Conservation (phyloP, 2,329 filamentous ascomycete species). For the Claviceps sp. region DNA sequence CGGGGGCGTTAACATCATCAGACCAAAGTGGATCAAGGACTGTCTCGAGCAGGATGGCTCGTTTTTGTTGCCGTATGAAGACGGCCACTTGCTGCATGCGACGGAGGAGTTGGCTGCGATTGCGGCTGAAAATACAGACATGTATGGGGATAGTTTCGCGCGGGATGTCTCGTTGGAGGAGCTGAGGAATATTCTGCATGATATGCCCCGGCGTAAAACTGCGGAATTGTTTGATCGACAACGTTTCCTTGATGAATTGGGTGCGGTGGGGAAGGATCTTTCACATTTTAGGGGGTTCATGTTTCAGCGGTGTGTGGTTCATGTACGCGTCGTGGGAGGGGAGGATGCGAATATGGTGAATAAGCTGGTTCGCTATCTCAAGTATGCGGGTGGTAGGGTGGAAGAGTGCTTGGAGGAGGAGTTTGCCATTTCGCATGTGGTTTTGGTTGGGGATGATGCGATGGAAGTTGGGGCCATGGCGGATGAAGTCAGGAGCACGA, state of each 20-base stretch:
- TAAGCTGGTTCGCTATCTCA: slow-evolving; percentile 40
- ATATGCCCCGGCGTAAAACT: slow-evolving; percentile 37
- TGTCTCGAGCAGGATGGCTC: slow-evolving; percentile 48
- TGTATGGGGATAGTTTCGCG: slow-evolving; percentile 71
- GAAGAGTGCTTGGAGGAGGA: slow-evolving; percentile 28
- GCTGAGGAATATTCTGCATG: slow-evolving; percentile 36
- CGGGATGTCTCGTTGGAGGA: slow-evolving; percentile 54
- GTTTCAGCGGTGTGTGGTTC: slow-evolving; percentile 33
- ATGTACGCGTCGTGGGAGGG: slow-evolving; percentile 18
- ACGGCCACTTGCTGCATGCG: slow-evolving; percentile 58
- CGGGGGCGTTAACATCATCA: slow-evolving; percentile 57
- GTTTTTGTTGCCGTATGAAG: slow-evolving; percentile 50
- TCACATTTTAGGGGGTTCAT: slow-evolving; percentile 35
- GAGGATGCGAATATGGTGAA: slow-evolving; percentile 24
- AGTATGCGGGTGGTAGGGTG: slow-evolving; percentile 56
- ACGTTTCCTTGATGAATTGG: slow-evolving; percentile 40
- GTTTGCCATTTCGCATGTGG: slow-evolving; percentile 53
- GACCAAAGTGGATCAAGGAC: slow-evolving; percentile 72
- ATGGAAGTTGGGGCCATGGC: slow-evolving; percentile 23
- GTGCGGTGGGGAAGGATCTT: slow-evolving; percentile 41
- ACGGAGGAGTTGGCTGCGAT: slow-evolving; percentile 39
- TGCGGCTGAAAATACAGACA: slow-evolving; percentile 53
- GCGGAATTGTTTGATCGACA: slow-evolving; percentile 27
- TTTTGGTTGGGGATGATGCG: slow-evolving; percentile 34
- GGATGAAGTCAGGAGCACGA: slow-evolving; percentile 29